Conservation (phyloP, 2,329 filamentous ascomycete genomes). For the Paraconiothyrium brasiliense region DNA sequence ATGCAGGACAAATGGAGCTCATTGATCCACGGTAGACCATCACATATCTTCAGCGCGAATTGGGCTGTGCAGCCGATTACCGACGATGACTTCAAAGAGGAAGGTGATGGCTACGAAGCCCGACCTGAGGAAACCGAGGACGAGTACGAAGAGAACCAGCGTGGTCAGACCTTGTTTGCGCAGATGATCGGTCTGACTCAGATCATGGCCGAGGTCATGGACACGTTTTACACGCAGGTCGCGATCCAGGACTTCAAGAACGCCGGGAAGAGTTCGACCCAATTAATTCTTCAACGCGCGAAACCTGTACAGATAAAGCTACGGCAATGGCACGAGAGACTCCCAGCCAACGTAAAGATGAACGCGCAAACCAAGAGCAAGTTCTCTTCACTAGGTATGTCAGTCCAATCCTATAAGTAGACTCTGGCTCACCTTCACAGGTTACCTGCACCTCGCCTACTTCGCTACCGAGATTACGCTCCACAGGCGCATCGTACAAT, state of each 20-base stretch:
- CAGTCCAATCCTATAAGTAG: background rate
- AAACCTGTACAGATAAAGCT: conserved; percentile 85
- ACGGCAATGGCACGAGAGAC: conserved; percentile 80
- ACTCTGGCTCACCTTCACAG: conserved; percentile 32
- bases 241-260: conserved; percentile 75
- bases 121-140: conserved; percentile 60
- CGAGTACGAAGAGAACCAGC: conserved; percentile 68
- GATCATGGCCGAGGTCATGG: conserved; percentile 81
- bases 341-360: conserved; percentile 73
- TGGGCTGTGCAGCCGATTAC: conserved; percentile 79
- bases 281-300: conserved; percentile 76
- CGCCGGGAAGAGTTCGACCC: conserved; percentile 74
- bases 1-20: conserved; percentile 96
- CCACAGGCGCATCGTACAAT: conserved; percentile 88
- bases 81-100: conserved; percentile 76
- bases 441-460: conserved; percentile 87
- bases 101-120: conserved; percentile 63
- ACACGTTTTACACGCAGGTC: conserved; percentile 82
- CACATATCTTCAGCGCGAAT: conserved; percentile 74
- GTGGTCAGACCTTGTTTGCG: conserved; percentile 74
- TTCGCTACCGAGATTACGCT: conserved; percentile 95
- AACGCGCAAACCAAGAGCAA: conserved; percentile 60
- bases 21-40: conserved; percentile 84
- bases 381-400: conserved; percentile 55
- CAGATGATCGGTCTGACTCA: conserved; percentile 80